These are phyloP conservation scores for Alternaria metachromatica DNA, from an alignment of 2,329 filamentous ascomycete species.

Conservation along the genomic window DNA sequence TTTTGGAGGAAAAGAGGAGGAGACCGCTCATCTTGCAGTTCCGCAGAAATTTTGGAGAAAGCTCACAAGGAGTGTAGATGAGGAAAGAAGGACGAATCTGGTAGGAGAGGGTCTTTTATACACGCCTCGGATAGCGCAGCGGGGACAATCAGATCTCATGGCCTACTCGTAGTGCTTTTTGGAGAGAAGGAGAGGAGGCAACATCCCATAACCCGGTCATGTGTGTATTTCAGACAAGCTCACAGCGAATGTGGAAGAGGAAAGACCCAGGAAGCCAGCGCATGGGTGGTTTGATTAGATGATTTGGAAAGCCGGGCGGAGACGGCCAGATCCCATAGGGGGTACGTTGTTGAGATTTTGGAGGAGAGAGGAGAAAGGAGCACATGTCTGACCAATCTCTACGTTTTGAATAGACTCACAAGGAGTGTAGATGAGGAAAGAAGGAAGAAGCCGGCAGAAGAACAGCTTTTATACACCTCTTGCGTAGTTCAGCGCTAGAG, in stretches of 20 bases:
- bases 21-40: too few species aligned
- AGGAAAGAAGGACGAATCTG: neutral
- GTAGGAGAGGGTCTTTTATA: neutral
- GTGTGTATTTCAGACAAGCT: neutral
- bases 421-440: neutral
- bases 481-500: too few species aligned
- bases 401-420: neutral
- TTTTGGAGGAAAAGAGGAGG: too few species aligned
- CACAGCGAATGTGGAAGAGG: neutral
- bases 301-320: neutral
- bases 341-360: too few species aligned
- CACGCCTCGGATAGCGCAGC: neutral
- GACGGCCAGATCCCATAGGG: neutral
- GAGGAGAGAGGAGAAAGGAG: too few species aligned
- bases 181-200: neutral
- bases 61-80: neutral
- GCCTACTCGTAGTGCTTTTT: too few species aligned
- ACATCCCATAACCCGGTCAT: neutral
- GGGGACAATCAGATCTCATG: neutral
- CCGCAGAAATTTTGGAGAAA: neutral
- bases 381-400: too few species aligned
- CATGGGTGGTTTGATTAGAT: neutral
- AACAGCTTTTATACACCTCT: neutral
- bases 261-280: neutral
- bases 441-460: fast-evolving